phyloP scores from a whole-genome alignment of 2,329 filamentous ascomycete species.

The Beauveria scarabaeidicola region DNA sequence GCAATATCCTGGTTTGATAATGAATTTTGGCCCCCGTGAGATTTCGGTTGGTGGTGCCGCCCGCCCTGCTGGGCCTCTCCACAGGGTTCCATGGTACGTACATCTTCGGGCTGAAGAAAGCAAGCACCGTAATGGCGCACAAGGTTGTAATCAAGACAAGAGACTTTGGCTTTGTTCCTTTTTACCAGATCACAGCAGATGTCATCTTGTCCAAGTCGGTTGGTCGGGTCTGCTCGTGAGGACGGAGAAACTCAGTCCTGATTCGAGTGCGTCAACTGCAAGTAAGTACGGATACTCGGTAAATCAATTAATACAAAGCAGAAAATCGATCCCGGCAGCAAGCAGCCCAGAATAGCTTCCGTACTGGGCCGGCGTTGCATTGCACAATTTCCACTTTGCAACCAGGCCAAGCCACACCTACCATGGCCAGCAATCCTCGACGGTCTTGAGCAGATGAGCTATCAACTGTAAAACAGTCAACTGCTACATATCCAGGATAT shows the following conservation, averaged over 20 bases:
- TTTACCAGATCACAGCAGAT: too few relatives aligned
- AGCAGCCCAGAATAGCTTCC: neutral
- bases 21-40: neutral
- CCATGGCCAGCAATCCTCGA: neutral
- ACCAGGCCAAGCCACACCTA: conserved; percentile 6
- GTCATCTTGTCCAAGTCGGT: too few relatives aligned
- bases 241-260: neutral
- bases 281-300: too few relatives aligned
- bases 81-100: neutral
- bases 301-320: too few relatives aligned
- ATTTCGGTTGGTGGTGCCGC: neutral
- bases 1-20: neutral
- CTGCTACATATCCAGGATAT: too few relatives aligned
- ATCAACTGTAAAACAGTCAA: too few relatives aligned
- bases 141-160: too few relatives aligned
- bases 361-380: neutral
- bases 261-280: too few relatives aligned
- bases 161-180: too few relatives aligned
- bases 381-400: conserved; percentile 2
- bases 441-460: too few relatives aligned
- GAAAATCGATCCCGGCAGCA: neutral
- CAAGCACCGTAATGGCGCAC: neutral
- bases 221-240: neutral
- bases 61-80: neutral
- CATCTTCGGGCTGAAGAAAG: neutral